phyloP scores from a whole-genome alignment of 2,329 filamentous ascomycete species.

The Ciborinia camelliae region DNA sequence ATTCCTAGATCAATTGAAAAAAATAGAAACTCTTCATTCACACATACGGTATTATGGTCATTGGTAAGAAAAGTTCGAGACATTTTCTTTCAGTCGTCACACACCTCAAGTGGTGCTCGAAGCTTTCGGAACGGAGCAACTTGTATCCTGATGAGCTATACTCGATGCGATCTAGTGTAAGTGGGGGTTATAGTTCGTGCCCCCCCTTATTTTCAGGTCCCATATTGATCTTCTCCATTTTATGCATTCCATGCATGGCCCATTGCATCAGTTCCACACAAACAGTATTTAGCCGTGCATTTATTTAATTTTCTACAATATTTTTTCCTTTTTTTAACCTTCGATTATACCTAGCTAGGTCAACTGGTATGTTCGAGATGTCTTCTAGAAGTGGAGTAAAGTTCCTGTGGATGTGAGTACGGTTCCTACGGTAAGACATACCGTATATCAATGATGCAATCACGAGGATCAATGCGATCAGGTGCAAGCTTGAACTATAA shows the following conservation, averaged over 20 bases:
- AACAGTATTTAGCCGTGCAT: neutral
- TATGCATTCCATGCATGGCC: conserved; percentile 8
- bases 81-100: conserved; percentile 13
- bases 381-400: neutral
- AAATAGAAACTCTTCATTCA: neutral
- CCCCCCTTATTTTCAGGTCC: conserved; percentile 1
- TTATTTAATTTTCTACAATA: neutral
- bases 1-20: conserved; percentile 3
- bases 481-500: neutral
- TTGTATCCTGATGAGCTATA: neutral
- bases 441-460: neutral
- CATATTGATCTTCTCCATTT: neutral
- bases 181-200: neutral
- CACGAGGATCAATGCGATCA: neutral
- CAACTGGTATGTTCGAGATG: too few species aligned
- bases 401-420: neutral
- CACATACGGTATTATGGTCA: neutral
- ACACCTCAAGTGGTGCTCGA: too few species aligned
- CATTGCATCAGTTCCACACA: conserved; percentile 13
- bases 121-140: conserved; percentile 6
- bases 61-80: neutral
- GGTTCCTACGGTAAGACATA: neutral
- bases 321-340: neutral
- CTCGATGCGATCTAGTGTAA: neutral
- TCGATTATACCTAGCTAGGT: neutral